These are phyloP conservation scores for Moniliella sp. DNA, from an alignment of 1,284 basidiomycete species.

Conservation along the genomic window DNA sequence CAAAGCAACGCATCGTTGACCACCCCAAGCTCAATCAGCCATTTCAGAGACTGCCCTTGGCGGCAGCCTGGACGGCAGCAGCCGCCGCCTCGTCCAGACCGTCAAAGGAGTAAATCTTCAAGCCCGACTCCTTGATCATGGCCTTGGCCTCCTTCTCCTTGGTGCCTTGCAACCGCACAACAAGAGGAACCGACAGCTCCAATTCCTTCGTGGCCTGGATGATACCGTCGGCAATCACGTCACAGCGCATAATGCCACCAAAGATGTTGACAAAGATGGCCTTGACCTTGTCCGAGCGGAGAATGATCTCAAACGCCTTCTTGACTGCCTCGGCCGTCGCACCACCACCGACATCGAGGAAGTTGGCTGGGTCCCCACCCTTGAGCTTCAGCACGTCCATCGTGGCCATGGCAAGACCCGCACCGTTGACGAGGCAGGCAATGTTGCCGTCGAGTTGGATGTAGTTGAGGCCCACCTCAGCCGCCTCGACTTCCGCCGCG, in stretches of 20 bases:
- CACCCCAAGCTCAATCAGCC: too few species aligned
- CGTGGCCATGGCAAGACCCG: slow-evolving; percentile 96
- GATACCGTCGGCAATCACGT: slow-evolving; percentile 53
- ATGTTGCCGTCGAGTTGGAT: slow-evolving; percentile 97
- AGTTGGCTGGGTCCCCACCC: slow-evolving; percentile 69
- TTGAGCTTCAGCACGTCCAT: slow-evolving; percentile 94
- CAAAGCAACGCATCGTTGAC: too few species aligned
- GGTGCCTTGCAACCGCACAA: slow-evolving; percentile 87
- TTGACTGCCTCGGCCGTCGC: slow-evolving; percentile 96
- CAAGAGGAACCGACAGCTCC: slow-evolving; percentile 58
- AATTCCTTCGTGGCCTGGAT: slow-evolving; percentile 92
- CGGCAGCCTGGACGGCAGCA: slow-evolving; percentile 6
- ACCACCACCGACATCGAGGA: slow-evolving; percentile 89
- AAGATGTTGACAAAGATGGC: slow-evolving; percentile 81
- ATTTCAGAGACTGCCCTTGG: slow-evolving; percentile 1
- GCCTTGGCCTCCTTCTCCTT: slow-evolving; percentile 86
- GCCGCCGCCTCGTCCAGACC: slow-evolving; percentile 47
- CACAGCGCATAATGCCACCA: slow-evolving; percentile 86
- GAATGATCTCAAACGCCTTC: slow-evolving; percentile 89
- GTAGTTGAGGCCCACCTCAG: slow-evolving; percentile 70
- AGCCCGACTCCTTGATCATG: slow-evolving; percentile 51
- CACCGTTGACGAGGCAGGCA: slow-evolving; percentile 94
- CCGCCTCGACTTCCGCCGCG: slow-evolving; percentile 67
- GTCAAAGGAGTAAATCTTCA: slow-evolving; percentile 57
- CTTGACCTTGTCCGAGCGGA: slow-evolving; percentile 75